Percentiles rank a stretch among this genome's conserved stretches.
Conservation (phyloP, 2,329 filamentous ascomycete species). For the Alternaria gansuensis region DNA sequence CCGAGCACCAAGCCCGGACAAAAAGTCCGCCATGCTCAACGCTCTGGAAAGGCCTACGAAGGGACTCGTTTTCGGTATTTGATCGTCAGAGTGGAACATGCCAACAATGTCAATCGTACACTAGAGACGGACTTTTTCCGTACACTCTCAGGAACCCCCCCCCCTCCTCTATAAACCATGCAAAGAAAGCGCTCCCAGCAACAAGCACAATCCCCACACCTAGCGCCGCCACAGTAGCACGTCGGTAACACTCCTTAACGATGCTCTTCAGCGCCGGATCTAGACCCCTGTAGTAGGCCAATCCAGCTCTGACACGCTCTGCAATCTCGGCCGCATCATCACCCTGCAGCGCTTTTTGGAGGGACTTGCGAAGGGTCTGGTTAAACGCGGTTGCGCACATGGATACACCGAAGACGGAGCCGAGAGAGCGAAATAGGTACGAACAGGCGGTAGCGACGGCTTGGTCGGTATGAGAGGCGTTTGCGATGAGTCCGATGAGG, state of each 20-base stretch:
- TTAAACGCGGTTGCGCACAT: slow-evolving; percentile 76
- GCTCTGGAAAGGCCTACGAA: neutral
- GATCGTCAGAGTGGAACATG: neutral
- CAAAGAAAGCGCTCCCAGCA: slow-evolving; percentile 57
- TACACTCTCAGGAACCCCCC: neutral
- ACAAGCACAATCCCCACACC: slow-evolving; percentile 61
- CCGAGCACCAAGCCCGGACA: neutral
- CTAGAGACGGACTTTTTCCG: neutral
- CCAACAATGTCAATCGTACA: neutral
- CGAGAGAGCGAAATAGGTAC: slow-evolving; percentile 81
- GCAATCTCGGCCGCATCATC: slow-evolving; percentile 72
- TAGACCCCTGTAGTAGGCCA: slow-evolving; percentile 73
- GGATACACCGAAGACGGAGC: slow-evolving; percentile 72
- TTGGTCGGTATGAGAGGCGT: slow-evolving; percentile 71
- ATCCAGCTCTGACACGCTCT: slow-evolving; percentile 71
- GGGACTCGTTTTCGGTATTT: neutral
- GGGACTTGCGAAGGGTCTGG: slow-evolving; percentile 67
- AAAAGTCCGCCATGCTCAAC: neutral
- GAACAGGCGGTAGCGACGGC: slow-evolving; percentile 80
- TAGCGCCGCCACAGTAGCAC: slow-evolving; percentile 63
- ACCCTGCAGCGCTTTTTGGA: slow-evolving; percentile 64
- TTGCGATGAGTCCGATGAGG: slow-evolving; percentile 75
- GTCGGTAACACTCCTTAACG: slow-evolving; percentile 73
- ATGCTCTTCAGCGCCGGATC: slow-evolving; percentile 66
- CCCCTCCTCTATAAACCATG: slow-evolving; percentile 57